A percentile compares a stretch with the other conserved stretches of the same genome.
Conservation (phyloP, 257 asterid genomes). For the Nicotiana paniculata region DNA sequence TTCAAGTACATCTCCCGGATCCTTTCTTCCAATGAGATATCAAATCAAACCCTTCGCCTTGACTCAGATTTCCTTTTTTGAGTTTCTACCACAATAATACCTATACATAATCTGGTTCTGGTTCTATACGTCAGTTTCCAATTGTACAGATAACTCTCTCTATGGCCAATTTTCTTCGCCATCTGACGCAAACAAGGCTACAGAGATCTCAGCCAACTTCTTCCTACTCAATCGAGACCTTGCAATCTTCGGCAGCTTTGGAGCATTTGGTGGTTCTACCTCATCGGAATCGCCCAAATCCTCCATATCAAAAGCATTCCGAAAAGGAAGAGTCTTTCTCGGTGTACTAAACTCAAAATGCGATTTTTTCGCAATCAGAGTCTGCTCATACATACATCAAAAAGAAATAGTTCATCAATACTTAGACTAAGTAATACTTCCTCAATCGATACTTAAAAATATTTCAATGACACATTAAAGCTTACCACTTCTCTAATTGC, state of each 20-base stretch:
- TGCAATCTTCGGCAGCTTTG: constrained; percentile 40
- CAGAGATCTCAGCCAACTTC: constrained; percentile 50
- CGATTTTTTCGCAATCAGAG: constrained; percentile 47
- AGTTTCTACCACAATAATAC: constrained; percentile 11
- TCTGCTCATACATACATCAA: constrained; percentile 27
- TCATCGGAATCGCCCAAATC: constrained; percentile 20
- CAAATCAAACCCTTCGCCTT: neutral
- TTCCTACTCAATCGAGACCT: constrained; percentile 32
- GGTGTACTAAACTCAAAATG: constrained; percentile 74
- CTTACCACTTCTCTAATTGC: constrained; percentile 64
- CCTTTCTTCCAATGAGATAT: neutral
- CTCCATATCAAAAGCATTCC: constrained; percentile 13
- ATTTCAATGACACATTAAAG: neutral
- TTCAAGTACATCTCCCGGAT: neutral
- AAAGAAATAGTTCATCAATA: neutral
- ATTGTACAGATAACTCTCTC: constrained; percentile 21
- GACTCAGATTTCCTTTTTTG: neutral
- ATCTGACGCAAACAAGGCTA: constrained; percentile 43
- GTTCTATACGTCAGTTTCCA: constrained; percentile 14
- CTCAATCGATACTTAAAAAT: neutral
- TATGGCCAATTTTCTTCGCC: constrained; percentile 23
- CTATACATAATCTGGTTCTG: neutral
- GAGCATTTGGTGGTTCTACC: constrained; percentile 56
- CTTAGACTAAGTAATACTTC: neutral
- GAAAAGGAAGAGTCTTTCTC: constrained; percentile 36